Evolutionary conservation across 1,284 basidiomycete genomes (phyloP).

Genomic region (Stereum hirsutum): DNA sequence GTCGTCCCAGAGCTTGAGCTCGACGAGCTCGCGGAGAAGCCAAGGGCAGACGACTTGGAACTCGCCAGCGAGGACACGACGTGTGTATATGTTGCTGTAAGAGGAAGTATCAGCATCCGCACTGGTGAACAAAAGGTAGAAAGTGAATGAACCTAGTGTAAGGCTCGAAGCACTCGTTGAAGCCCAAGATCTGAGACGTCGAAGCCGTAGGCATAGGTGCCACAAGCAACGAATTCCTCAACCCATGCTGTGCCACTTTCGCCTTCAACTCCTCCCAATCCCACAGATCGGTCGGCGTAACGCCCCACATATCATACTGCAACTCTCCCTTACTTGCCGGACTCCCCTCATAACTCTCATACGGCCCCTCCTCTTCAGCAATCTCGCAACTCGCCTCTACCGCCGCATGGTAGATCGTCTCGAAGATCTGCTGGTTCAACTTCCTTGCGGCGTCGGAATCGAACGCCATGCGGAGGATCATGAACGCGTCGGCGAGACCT

Average conservation of each 20-base stretch:
- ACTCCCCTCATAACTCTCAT: conserved; percentile 89
- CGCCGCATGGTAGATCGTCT: conserved; percentile 97
- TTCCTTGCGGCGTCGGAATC: conserved; percentile 83
- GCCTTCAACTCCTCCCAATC: conserved; percentile 89
- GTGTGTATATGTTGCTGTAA: conserved; percentile 92
- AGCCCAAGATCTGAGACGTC: conserved; percentile 96
- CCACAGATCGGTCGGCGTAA: conserved; percentile 91
- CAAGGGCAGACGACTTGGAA: conserved; percentile 99
- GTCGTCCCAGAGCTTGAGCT: conserved; percentile 94
- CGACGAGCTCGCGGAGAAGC: conserved; percentile 95
- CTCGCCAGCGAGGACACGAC: conserved; percentile 98
- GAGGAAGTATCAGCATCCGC: conserved; percentile 7
- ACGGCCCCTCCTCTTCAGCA: conserved; percentile 76
- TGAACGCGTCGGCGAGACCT: conserved; percentile 97
- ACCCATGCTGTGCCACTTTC: conserved; percentile 80
- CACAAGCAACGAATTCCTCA: conserved; percentile 91
- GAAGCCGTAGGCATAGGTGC: conserved; percentile 99
- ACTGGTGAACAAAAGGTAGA: not conserved
- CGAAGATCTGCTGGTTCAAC: conserved; percentile 95
- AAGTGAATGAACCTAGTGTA: conserved; percentile 67
- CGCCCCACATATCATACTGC: conserved; percentile 95
- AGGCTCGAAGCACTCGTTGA: conserved; percentile 98
- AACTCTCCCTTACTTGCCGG: conserved; percentile 86
- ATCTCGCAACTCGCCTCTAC: conserved; percentile 91
- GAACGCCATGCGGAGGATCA: conserved; percentile 94